phyloP scores from a whole-genome alignment of 768 basidiomycete genomes.

The Tulasnella calospora region DNA sequence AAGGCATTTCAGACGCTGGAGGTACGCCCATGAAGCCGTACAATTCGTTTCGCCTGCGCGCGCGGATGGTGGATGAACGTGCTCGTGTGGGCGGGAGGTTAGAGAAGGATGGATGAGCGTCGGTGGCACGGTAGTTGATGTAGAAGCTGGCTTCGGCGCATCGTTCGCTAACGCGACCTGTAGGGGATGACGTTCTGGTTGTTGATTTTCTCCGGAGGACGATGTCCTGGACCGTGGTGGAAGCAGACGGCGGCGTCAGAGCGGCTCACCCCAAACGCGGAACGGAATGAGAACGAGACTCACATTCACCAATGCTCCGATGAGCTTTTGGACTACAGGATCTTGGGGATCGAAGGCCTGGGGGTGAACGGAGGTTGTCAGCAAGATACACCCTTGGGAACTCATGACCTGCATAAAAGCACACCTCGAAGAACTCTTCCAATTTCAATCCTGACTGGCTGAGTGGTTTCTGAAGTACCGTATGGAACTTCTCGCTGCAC shows the following conservation, averaged over 20 bases:
- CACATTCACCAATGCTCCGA: slow-evolving; percentile 18
- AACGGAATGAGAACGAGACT: background rate
- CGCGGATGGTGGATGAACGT: background rate
- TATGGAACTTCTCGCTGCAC: slow-evolving; percentile 23
- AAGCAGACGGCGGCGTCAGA: background rate
- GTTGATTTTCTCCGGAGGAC: slow-evolving; percentile 6
- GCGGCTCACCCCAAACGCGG: slow-evolving; percentile 10
- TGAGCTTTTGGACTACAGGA: slow-evolving; percentile 17
- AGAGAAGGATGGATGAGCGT: background rate
- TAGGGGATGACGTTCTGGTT: background rate
- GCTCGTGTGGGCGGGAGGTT: background rate
- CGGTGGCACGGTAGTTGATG: slow-evolving; percentile 10
- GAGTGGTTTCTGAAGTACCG: slow-evolving; percentile 12
- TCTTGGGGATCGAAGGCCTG: slow-evolving; percentile 22
- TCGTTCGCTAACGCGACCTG: background rate
- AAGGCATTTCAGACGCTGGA: background rate
- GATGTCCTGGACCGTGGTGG: slow-evolving; percentile 15
- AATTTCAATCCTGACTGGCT: slow-evolving; percentile 19
- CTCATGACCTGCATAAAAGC: slow-evolving; percentile 1
- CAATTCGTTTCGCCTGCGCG: slow-evolving; percentile 11
- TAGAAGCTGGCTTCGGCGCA: background rate
- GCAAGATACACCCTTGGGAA: background rate
- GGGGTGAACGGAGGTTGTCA: background rate
- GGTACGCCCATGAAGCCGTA: background rate
- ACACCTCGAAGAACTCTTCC: slow-evolving; percentile 25